Evolutionary conservation across 352 stramenopile genomes (phyloP).

Genomic region (Hyaloperonospora brassicae): DNA sequence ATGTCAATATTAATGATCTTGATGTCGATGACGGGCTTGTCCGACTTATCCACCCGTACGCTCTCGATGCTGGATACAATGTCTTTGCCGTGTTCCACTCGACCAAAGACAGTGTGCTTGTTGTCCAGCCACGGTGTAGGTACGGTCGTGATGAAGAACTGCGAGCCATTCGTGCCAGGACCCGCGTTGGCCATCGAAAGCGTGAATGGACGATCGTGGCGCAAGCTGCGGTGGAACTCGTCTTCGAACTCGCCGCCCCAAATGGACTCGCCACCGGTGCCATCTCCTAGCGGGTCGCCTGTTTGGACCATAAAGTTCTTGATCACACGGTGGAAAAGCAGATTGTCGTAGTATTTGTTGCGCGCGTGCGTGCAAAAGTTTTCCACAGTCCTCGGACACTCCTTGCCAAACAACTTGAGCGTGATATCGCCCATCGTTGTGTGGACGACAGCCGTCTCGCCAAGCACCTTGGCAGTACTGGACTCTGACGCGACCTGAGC

Average conservation of each 20-base stretch:
- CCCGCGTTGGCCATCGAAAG: conserved; percentile 97
- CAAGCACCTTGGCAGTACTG: conserved; percentile 44
- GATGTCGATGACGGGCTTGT: conserved; percentile 74
- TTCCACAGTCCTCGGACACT: conserved; percentile 93
- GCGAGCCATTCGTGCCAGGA: conserved; percentile 73
- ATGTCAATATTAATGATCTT: conserved; percentile 88
- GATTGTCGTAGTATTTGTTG: conserved; percentile 98
- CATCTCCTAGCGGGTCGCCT: conserved; percentile 93
- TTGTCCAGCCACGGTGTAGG: conserved; percentile 96
- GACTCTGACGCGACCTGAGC: conserved; percentile 77
- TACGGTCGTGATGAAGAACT: conserved; percentile 99
- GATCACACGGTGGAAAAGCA: conserved; percentile 99
- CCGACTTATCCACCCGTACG: conserved; percentile 77
- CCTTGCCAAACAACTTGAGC: conserved; percentile 93
- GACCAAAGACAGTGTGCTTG: conserved; percentile 92
- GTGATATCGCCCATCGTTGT: conserved; percentile 98
- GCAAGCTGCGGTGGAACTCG: conserved; percentile 93
- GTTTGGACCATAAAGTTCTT: conserved; percentile 98
- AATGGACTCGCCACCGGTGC: conserved; percentile 97
- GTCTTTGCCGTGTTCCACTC: conserved; percentile 91
- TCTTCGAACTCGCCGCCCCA: conserved; percentile 99
- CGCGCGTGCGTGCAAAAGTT: conserved; percentile 97
- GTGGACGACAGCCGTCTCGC: conserved; percentile 88
- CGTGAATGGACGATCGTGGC: conserved; percentile 96
- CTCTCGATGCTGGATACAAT: conserved; percentile 95